Percentiles rank a stretch among this genome's conserved stretches.
Conservation (phyloP, 495 filamentous ascomycete genomes). For the Tuber indicum region DNA sequence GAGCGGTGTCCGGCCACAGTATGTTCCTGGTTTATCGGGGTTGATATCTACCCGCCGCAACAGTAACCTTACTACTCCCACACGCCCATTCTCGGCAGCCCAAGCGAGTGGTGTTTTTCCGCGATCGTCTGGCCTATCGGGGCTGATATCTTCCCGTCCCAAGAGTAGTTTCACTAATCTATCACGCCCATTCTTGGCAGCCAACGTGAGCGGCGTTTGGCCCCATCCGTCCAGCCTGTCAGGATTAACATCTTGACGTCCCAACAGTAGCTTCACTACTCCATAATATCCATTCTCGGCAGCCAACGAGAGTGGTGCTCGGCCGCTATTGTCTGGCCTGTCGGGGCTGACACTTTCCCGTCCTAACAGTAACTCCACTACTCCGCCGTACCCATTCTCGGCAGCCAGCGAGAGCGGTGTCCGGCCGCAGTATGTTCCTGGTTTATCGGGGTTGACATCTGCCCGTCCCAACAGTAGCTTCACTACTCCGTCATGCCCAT, state of each 20-base stretch:
- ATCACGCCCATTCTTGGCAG: neutral
- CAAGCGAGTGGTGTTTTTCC: too few species aligned
- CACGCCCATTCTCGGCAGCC: too few species aligned
- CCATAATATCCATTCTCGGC: neutral
- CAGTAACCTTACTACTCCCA: too few species aligned
- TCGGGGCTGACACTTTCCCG: neutral
- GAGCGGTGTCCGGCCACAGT: too few species aligned
- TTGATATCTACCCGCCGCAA: too few species aligned
- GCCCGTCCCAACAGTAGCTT: neutral
- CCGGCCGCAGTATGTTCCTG: neutral
- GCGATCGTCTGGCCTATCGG: too few species aligned
- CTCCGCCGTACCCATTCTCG: neutral
- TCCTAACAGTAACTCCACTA: neutral
- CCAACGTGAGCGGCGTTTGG: neutral
- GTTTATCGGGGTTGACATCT: neutral
- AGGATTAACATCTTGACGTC: neutral
- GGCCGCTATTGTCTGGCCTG: too few species aligned
- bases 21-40: too few species aligned
- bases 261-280: neutral
- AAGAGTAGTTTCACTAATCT: neutral
- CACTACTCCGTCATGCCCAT: neutral
- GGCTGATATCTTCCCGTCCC: too few species aligned
- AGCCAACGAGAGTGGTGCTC: too few species aligned
- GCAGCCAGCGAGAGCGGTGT: neutral
- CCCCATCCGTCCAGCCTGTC: neutral